phyloP scores from a whole-genome alignment of 495 filamentous ascomycete species.

The Penicillium silybi region DNA sequence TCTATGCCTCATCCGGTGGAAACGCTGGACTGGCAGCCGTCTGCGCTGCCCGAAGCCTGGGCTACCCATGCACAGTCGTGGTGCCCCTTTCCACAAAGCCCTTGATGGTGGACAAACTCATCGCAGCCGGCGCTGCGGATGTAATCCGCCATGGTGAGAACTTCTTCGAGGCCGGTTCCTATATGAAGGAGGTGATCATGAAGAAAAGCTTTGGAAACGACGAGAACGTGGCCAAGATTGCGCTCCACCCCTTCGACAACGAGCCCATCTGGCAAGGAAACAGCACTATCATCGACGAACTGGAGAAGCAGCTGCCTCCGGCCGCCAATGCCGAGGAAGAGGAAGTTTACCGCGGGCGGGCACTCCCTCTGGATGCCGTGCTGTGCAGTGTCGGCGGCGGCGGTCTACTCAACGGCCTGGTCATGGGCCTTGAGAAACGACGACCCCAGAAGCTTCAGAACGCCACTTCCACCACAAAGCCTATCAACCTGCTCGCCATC shows the following conservation, averaged over 20 bases:
- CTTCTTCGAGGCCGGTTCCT: slow-evolving; percentile 75
- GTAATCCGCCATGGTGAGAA: slow-evolving; percentile 68
- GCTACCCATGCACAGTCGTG: slow-evolving; percentile 75
- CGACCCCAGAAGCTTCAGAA: slow-evolving; percentile 23
- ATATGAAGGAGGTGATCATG: slow-evolving; percentile 62
- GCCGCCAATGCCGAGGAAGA: slow-evolving; percentile 30
- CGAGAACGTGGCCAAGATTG: slow-evolving; percentile 69
- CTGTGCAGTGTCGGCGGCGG: slow-evolving; percentile 88
- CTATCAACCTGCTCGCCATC: slow-evolving; percentile 65
- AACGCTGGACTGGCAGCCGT: slow-evolving; percentile 93
- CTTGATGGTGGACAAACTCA: slow-evolving; percentile 72
- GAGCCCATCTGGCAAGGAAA: slow-evolving; percentile 79
- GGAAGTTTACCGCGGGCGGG: slow-evolving; percentile 29
- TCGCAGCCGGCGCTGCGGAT: slow-evolving; percentile 59
- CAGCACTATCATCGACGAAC: slow-evolving; percentile 68
- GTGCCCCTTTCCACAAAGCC: slow-evolving; percentile 65
- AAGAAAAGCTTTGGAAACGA: slow-evolving; percentile 30
- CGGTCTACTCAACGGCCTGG: slow-evolving; percentile 76
- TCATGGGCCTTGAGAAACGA: slow-evolving; percentile 62
- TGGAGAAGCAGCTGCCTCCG: slow-evolving; percentile 54
- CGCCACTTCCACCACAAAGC: slow-evolving; percentile 5
- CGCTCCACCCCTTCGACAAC: slow-evolving; percentile 78
- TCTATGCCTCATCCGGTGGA: slow-evolving; percentile 85
- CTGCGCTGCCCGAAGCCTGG: slow-evolving; percentile 65
- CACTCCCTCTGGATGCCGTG: slow-evolving; percentile 57